Evolutionary conservation across 805 yeast genomes (phyloP).

Genomic region (Yarrowia osloensis): DNA sequence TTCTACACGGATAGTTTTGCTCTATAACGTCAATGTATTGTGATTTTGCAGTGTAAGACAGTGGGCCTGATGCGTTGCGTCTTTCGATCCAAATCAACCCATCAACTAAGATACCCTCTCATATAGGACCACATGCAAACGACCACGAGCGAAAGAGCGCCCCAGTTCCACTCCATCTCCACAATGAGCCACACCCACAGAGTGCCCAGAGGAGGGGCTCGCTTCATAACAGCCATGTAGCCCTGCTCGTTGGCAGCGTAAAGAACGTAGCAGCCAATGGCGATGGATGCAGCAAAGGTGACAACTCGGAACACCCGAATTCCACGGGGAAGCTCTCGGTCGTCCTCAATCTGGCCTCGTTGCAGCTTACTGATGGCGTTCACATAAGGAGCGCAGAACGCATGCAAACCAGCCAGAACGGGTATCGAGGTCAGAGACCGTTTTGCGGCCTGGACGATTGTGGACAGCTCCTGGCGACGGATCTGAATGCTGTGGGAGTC

Average conservation of each 20-base stretch:
- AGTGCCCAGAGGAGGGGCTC: conserved; percentile 48
- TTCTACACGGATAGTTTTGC: too few species aligned
- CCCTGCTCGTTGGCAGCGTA: conserved; percentile 43
- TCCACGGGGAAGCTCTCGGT: conserved; percentile 33
- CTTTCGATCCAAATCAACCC: too few species aligned
- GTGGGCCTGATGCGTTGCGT: too few species aligned
- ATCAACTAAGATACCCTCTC: conserved; percentile 32
- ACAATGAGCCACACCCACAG: conserved; percentile 46
- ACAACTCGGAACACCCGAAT: conserved; percentile 35
- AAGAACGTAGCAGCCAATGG: conserved; percentile 43
- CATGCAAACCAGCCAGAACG: conserved; percentile 39
- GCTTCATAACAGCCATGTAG: conserved; percentile 45
- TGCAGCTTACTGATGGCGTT: conserved; percentile 18
- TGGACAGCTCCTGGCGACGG: conserved; percentile 21
- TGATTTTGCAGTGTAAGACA: too few species aligned
- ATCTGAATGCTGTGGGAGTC: neutral
- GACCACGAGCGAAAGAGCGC: conserved; percentile 37
- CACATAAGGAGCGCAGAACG: conserved; percentile 19
- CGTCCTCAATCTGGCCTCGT: neutral
- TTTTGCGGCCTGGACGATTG: conserved; percentile 31
- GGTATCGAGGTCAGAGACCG: conserved; percentile 40
- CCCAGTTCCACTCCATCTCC: conserved; percentile 45
- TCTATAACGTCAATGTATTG: too few species aligned
- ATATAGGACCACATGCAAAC: conserved; percentile 37
- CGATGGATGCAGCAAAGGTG: conserved; percentile 36